Base-by-base conservation (phyloP, 2,329 filamentous ascomycete genomes). In the Diaporthe humulicola region DNA sequence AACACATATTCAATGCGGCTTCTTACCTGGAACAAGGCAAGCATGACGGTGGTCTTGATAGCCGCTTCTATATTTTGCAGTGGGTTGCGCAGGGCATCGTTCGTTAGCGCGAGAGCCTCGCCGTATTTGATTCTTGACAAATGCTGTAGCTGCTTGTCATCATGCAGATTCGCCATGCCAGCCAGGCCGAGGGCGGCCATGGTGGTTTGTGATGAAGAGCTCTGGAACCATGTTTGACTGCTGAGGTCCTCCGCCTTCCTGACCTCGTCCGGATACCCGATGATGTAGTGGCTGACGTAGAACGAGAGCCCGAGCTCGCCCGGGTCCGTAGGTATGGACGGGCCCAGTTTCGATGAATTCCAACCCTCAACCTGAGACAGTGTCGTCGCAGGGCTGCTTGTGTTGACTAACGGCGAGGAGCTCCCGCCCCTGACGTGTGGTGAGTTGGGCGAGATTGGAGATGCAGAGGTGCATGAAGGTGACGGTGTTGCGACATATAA, bases 11-110 rank as follows among this genome's bases (percentile, higher is more conserved):
- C 38, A 2, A 5, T 36, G 36, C 57, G 7, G 33, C 19, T 52
- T 8, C 83, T 78, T 82, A 92, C 90, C 85, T 93, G 90, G 76
- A 90, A 93, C 80, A 92, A 85, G 61, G 90, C 90, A 77, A 93
- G 86, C 78, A 90, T 85, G 56, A 92, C 84, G 40, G 92, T 88
- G 10, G 87, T 82, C 38, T 87, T 85, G 77, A 90, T 84, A 22
- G 89, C 85, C 14, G 88, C 84, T 60, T 87, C 82, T 30, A 87
- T 78, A 70, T 82, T 81, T 48, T 79, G 78, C 38, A 81, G 74
- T 30, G 82, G 78, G 45, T 83, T 78, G 72, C 79, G 78, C 74
- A 90, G 82, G 9, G 86, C 79, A 73, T 84, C 81, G 8, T 85
- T 84, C 3, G 86, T 88, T 71, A 86, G 83, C 54, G 85, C 86